Evolutionary conservation across 129 eudicot genomes (phyloP).

Genomic region (Arctium minus): DNA sequence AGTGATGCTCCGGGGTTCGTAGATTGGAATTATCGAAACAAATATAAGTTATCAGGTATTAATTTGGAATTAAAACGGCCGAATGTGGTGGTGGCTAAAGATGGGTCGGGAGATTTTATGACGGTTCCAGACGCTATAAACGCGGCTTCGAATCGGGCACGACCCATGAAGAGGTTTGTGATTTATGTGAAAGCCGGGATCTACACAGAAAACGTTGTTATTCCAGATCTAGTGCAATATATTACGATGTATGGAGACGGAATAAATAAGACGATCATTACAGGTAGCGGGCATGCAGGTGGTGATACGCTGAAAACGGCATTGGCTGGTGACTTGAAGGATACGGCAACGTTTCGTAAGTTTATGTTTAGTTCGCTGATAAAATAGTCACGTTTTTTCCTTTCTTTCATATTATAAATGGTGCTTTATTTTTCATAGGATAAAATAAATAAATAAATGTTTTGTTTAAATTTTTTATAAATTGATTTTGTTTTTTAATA

Average conservation of each 20-base stretch:
- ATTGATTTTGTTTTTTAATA: too few relatives aligned
- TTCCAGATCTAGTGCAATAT: slow-evolving; percentile 17
- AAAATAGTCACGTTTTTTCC: too few relatives aligned
- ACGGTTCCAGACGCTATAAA: slow-evolving; percentile 24
- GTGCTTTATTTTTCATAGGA: too few relatives aligned
- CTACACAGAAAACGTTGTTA: slow-evolving; percentile 41
- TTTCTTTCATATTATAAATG: too few relatives aligned
- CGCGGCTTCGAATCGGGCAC: not conserved
- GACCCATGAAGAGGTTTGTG: slow-evolving; percentile 17
- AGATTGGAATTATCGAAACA: not conserved
- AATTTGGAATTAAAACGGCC: not conserved
- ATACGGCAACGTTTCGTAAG: slow-evolving; percentile 28
- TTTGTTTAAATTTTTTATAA: too few relatives aligned
- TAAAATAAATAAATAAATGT: too few relatives aligned
- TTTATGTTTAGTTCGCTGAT: not conserved
- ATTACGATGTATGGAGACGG: slow-evolving; percentile 71
- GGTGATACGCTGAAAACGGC: slow-evolving; percentile 13
- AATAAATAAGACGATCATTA: slow-evolving; percentile 43
- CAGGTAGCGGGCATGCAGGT: slow-evolving; percentile 30
- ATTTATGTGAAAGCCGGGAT: slow-evolving; percentile 68
- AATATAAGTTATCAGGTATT: not conserved
- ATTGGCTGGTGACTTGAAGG: slow-evolving; percentile 26
- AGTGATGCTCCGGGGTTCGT: not conserved
- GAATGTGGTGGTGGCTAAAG: slow-evolving; percentile 23
- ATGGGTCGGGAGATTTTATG: slow-evolving; percentile 27